Percentiles rank a stretch among this genome's conserved stretches.
These are phyloP conservation scores for Ceratonia siliqua DNA, from an alignment of 306 rosid species.

Conservation along the genomic window DNA sequence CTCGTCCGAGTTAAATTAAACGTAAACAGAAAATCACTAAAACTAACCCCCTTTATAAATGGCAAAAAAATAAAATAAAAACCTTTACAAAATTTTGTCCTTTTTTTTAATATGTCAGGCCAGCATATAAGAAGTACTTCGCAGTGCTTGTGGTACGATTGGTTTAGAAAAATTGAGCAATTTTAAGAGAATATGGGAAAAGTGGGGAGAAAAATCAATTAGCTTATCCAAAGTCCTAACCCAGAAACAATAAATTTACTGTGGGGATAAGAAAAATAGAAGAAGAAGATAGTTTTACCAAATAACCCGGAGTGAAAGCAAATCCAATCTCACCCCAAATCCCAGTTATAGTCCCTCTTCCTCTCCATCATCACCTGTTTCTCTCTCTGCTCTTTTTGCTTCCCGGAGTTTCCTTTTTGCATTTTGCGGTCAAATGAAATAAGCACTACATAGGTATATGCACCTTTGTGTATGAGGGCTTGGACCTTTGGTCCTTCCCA, in stretches of 20 bases:
- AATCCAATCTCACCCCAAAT: slow-evolving; percentile 31
- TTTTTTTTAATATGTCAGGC: no score
- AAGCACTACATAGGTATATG: neutral
- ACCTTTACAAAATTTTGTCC: no score
- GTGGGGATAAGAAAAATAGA: neutral
- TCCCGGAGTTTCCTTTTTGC: slow-evolving; percentile 27
- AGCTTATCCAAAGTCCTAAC: neutral
- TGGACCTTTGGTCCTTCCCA: slow-evolving; percentile 35
- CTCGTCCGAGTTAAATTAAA: neutral
- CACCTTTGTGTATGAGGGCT: slow-evolving; percentile 46
- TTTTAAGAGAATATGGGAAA: neutral
- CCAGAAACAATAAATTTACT: neutral
- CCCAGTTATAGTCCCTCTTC: slow-evolving; percentile 25
- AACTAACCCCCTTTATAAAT: no score
- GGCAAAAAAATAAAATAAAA: no score
- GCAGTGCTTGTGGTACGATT: neutral
- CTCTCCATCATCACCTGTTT: neutral
- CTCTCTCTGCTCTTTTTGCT: neutral
- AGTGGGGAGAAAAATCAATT: neutral
- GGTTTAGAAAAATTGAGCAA: neutral
- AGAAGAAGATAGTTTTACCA: neutral
- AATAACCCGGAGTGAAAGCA: slow-evolving; percentile 27
- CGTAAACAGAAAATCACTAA: neutral
- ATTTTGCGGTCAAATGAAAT: slow-evolving; percentile 19
- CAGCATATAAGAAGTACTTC: neutral